Conservation (phyloP, 139 green algal species). For the Eudorina sp. region DNA sequence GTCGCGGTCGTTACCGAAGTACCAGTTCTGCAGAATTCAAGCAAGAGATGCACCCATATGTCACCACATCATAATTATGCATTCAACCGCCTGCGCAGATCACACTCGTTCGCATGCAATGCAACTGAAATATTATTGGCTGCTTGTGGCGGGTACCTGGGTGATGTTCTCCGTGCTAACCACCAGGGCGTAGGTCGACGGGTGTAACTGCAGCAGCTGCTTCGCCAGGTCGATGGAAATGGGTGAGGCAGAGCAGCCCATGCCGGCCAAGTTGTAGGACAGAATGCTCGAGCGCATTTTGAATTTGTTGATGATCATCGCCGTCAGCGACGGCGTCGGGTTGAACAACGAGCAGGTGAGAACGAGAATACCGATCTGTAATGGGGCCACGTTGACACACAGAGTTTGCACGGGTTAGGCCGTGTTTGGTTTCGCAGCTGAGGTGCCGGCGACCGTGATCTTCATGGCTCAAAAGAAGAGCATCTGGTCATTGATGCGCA, state of each 20-base stretch:
- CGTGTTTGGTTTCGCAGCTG: too few relatives aligned
- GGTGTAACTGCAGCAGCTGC: slow-evolving; percentile 92
- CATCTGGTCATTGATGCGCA: too few relatives aligned
- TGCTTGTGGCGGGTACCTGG: too few relatives aligned
- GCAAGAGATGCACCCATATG: too few relatives aligned
- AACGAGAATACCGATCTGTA: slow-evolving; percentile 95
- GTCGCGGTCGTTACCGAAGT: slow-evolving; percentile 88
- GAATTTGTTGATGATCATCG: slow-evolving; percentile 98
- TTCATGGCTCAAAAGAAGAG: too few relatives aligned
- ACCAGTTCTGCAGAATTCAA: slow-evolving; percentile 85
- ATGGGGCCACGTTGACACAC: too few relatives aligned
- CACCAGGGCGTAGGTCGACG: slow-evolving; percentile 85
- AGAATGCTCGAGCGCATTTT: slow-evolving; percentile 93
- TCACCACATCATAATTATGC: too few relatives aligned
- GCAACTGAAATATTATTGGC: too few relatives aligned
- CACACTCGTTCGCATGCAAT: too few relatives aligned
- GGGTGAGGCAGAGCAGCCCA: slow-evolving; percentile 79
- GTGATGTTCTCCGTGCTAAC: slow-evolving; percentile 99
- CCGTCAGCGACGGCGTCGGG: slow-evolving; percentile 92
- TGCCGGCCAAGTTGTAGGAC: slow-evolving; percentile 97
- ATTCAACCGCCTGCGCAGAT: too few relatives aligned
- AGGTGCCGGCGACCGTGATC: too few relatives aligned
- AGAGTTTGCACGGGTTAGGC: too few relatives aligned
- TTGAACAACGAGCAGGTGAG: slow-evolving; percentile 99
- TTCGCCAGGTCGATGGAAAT: slow-evolving; percentile 88